Base-by-base conservation (phyloP, 306 rosid genomes). In the Carpinus viminea region DNA sequence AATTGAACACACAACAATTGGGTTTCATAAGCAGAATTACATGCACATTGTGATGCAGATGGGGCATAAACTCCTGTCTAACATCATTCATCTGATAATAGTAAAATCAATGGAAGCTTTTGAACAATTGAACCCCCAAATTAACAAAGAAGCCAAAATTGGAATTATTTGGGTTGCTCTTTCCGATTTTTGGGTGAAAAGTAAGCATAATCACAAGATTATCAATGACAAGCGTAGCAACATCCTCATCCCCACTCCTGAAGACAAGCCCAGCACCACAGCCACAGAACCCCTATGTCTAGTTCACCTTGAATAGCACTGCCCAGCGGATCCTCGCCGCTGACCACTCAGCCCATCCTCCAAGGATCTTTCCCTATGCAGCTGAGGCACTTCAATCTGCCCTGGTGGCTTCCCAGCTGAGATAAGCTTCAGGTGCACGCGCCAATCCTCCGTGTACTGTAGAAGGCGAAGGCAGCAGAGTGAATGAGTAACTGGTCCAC, bases 151-250 rank as follows among this genome's bases (percentile, higher is more conserved):
- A 16, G 7, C 11, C 21, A 11, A 53, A 24, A n/a, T 0, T 8
- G 0, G 31, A 76, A 9, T 45, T 26, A 2, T 26, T 13, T 51
- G 9, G 70, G 76, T 75, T 34, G 79, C 68, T 45, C 48, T 45
- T 6, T 41, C 61, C 61, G 1, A 16, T 46, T 10, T 36, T 8
- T 31, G 12, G 4, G 18, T 5, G 16, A 10, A 24, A 59, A 12
- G 66, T 80, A 94, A 79, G 98, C 88, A 86, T 97, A 95, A 0
- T 97, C 98, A 59, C 98, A 95, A 3, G 88, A 73, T 84, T 90
- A 12, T 91, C 97, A 73, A 78, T 93, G 3, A 69, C 79, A 66
- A 83, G 10, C 12, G 84, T 69, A 43, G 66, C 77, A 28, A 38
- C 50, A 45, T 87, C 93, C 36, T 79, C 94, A 1, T 88, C 94